Evolutionary conservation across 202 grass and related monocot genomes (phyloP).

Genomic region (Dendrocalamus latiflorus): DNA sequence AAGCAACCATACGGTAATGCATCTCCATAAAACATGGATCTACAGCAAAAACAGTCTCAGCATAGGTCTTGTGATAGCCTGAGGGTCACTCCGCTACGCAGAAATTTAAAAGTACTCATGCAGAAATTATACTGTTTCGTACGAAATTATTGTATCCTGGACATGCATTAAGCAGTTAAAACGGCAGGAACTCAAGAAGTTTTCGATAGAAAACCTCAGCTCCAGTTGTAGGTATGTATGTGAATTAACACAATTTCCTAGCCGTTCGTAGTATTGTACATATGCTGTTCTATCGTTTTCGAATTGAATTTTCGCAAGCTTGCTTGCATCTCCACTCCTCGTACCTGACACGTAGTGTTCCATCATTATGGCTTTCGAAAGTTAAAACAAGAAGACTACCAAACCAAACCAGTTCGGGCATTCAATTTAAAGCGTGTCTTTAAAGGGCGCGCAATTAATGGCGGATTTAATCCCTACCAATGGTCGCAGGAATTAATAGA

Average conservation of each 20-base stretch:
- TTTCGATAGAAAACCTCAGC: neutral
- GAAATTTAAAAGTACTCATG: neutral
- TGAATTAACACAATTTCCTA: neutral
- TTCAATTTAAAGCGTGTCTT: constrained; percentile 18
- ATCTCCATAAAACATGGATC: neutral
- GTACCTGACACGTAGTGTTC: neutral
- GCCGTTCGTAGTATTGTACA: neutral
- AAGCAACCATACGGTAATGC: neutral
- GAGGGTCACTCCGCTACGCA: neutral
- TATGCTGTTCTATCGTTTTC: neutral
- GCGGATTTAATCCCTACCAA: neutral
- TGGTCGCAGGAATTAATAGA: neutral
- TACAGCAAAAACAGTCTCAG: neutral
- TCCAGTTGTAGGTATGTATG: neutral
- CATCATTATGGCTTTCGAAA: constrained; percentile 11
- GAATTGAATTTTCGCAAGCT: neutral
- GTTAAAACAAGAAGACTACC: constrained; percentile 20
- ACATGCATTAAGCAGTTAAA: neutral
- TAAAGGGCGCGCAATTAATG: constrained; percentile 22
- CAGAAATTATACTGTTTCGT: neutral
- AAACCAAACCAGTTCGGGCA: neutral
- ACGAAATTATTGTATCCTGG: neutral
- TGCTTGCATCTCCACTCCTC: neutral
- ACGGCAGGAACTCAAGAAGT: neutral
- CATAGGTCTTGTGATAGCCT: neutral